Base-by-base conservation (phyloP, 2,329 filamentous ascomycete genomes). In the Fusarium dlaminii region DNA sequence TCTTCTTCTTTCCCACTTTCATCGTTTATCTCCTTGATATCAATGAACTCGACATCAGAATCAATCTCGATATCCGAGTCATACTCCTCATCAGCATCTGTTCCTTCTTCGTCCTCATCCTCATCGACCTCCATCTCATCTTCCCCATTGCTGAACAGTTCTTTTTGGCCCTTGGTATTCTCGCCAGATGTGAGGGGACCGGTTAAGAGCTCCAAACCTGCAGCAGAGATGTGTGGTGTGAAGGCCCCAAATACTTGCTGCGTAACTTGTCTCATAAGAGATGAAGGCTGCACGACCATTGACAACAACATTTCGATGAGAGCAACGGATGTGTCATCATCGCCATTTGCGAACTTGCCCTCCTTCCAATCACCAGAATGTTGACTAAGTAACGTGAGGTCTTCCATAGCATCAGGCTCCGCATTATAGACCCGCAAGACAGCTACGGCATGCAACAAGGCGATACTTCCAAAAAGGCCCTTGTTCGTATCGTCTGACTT, bases 381-480 rank as follows among this genome's bases (percentile, higher is more conserved):
- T 30, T 48, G 45, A 11, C 27, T 12, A 48, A 48, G 45, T 48
- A 48, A 48, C 45, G 8, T 14, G 27, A 48, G 14, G 10, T 48
- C 45, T 48, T 22, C 91, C 29, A 98, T 89, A 1, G 95, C 94
- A 79, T 98, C 96, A 0, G 93, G 87, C 67, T 98, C 95, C 30
- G 94, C 94, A 78, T 96, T 95, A 84, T 98, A 98, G 14, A 98
- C 88, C 81, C 98, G 94, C 63, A 98, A 87, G 20, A 98, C 89
- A 0, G 94, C 93, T 59, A 98, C 88, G 2, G 94, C 92, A 80
- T 97, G 94, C 3, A 98, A 88, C 40, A 98, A 87, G 27, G 92
- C 92, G 66, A 98, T 88, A 0, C 93, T 93, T 68, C 91, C 90
- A 22, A 85, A 85, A 69, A 81, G 82, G 27, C 76, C 79, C 65